phyloP scores from a whole-genome alignment of 495 filamentous ascomycete genomes.

The Collariella sp. region DNA sequence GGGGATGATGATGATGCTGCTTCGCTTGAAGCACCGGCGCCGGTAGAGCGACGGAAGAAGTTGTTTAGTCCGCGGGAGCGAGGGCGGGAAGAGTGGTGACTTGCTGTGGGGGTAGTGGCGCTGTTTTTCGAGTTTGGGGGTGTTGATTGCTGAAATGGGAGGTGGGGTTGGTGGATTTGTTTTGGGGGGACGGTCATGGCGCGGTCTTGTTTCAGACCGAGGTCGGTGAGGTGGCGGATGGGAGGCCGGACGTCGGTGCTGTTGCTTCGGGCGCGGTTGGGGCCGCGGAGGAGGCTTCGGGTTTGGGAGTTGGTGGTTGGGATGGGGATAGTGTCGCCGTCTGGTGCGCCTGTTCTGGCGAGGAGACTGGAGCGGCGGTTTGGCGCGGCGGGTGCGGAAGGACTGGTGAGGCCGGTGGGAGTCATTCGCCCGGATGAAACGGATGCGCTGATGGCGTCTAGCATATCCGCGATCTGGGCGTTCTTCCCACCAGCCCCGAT shows the following conservation, averaged over 20 bases:
- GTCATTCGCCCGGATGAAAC: constrained; percentile 21
- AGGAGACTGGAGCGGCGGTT: constrained; percentile 38
- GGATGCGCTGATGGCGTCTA: constrained; percentile 33
- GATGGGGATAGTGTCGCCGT: too few relatives aligned
- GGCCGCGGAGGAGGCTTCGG: constrained; percentile 19
- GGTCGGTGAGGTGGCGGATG: constrained; percentile 5
- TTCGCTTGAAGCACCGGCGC: constrained; percentile 16
- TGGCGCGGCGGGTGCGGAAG: constrained; percentile 30
- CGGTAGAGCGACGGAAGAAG: constrained; percentile 34
- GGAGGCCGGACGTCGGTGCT: constrained; percentile 28
- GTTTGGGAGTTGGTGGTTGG: constrained; percentile 19
- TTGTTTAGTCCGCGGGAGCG: constrained; percentile 33
- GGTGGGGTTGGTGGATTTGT: constrained; percentile 17
- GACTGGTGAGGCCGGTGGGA: constrained; percentile 3
- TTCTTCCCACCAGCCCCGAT: constrained; percentile 18
- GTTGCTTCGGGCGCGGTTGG: constrained; percentile 30
- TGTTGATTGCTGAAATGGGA: constrained; percentile 1
- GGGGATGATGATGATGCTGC: too few relatives aligned
- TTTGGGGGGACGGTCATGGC: constrained; percentile 27
- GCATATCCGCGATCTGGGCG: constrained; percentile 28
- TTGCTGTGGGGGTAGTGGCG: constrained; percentile 41
- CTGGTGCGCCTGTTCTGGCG: constrained; percentile 28
- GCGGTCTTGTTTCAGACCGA: constrained; percentile 13
- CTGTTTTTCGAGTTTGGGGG: constrained; percentile 22
- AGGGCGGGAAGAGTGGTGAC: constrained; percentile 22